Base-by-base conservation (phyloP, 2,329 filamentous ascomycete genomes). In the Neophaeococcomyces aloes region DNA sequence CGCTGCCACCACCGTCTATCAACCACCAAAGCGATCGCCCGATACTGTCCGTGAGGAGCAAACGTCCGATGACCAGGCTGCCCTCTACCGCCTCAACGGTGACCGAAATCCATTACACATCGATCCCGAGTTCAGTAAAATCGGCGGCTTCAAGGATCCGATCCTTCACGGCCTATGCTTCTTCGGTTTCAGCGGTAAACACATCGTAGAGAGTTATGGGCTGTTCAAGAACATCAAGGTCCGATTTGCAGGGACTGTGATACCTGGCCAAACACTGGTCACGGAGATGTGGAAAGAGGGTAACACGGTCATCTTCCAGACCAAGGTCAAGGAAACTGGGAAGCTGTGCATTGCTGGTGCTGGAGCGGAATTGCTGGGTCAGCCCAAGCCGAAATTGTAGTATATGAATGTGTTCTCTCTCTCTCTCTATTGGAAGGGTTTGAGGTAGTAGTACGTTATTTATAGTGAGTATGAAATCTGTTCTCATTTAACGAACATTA, bases 121-220 rank as follows among this genome's bases (percentile, higher is more conserved):
- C 50, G 91, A 98, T 64, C 91, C 91, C 1, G 76, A 79, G 38
- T 96, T 98, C 66, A 86, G 86, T 68, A 91, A 91, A 70, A 81
- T 94, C 56, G 91, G 89, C 47, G 91, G 91, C 47, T 98, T 98
- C 78, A 83, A 91, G 68, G 78, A 72, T 21, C 91, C 91, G 10
- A 98, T 98, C 61, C 72, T 98, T 42, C 91, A 98, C 70, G 91
- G 91, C n/a, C 78, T 98, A 29, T 94, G 87, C 75, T 91, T 81
- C 61, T 89, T 98, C 58, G 91, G 91, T 55, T 78, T 96, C 53
- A 81, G 85, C 13, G 86, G 82, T 52, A 95, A 94, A 74, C 87
- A 89, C 48, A 79, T 98, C 30, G 83, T 88, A 62, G 76, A 86
- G 66, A 81, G 73, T 51, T 96, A 80, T 58, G 91, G 91, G 3